Conservation (phyloP, 2,329 filamentous ascomycete genomes). For the Beauveria bassiana region DNA sequence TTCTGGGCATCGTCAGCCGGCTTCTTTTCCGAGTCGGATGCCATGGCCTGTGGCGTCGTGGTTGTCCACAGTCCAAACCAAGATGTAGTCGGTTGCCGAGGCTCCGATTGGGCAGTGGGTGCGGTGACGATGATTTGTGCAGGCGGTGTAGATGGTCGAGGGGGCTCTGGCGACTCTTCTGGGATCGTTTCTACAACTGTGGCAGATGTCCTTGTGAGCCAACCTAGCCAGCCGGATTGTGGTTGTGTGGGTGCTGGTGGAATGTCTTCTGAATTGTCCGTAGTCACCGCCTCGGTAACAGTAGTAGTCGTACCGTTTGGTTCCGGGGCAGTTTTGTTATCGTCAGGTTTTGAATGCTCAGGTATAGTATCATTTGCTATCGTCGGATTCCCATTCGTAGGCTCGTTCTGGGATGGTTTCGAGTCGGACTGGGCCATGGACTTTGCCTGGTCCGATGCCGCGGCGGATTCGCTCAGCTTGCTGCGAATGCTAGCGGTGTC, state of each 20-base stretch:
- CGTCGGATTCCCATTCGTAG: not conserved
- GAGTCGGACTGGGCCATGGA: constrained; percentile 3
- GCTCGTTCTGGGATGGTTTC: not conserved
- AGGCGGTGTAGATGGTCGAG: constrained; percentile 18
- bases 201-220: constrained; percentile 33
- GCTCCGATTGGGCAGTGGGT: constrained; percentile 13
- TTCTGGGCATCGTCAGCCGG: constrained; percentile 16
- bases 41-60: constrained; percentile 13
- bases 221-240: constrained; percentile 45
- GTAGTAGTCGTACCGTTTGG: not conserved
- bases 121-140: constrained; percentile 12
- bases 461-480: constrained; percentile 10
- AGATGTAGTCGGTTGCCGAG: constrained; percentile 18
- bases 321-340: not conserved
- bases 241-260: constrained; percentile 6
- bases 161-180: constrained; percentile 4
- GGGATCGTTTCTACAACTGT: constrained; percentile 11
- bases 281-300: not conserved
- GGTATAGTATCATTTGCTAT: not conserved
- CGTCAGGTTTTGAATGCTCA: not conserved
- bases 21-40: constrained; percentile 12
- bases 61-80: constrained; percentile 36
- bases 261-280: not conserved
- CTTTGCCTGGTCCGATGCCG: constrained; percentile 10
- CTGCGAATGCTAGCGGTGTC: constrained; percentile 25